phyloP scores from a whole-genome alignment of 805 yeast genomes.

The Debaryomyces maramus region DNA sequence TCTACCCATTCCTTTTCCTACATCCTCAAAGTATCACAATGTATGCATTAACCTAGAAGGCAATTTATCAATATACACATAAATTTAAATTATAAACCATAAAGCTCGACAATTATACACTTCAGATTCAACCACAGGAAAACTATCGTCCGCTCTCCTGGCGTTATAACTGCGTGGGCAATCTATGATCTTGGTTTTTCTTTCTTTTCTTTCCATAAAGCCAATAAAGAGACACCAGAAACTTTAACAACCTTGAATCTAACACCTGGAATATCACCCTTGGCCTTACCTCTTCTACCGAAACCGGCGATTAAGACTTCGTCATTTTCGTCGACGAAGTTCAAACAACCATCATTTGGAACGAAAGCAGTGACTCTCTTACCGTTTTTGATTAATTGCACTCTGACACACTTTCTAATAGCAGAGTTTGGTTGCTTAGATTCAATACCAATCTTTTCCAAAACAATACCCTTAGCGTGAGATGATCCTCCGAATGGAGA shows the following conservation, averaged over 20 bases:
- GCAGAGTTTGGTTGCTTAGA: conserved; percentile 99
- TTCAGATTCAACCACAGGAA: conserved; percentile 4
- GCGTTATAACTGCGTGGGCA: conserved; percentile 4
- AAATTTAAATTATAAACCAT: conserved; percentile 11
- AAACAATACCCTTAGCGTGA: conserved; percentile 99
- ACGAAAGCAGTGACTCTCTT: conserved; percentile 99
- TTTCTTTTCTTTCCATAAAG: conserved; percentile 99
- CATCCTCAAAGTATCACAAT: conserved; percentile 10
- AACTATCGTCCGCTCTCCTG: conserved; percentile 7
- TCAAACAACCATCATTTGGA: conserved; percentile 99
- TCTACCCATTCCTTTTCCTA: too few species aligned
- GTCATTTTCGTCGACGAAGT: conserved; percentile 99
- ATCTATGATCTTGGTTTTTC: conserved; percentile 99
- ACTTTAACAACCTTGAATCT: conserved; percentile 99
- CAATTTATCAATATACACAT: conserved; percentile 21
- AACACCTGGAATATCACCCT: conserved; percentile 99
- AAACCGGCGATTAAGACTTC: conserved; percentile 99
- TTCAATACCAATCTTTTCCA: conserved; percentile 99
- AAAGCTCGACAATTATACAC: conserved; percentile 5
- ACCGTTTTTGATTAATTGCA: conserved; percentile 99
- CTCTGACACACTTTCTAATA: conserved; percentile 99
- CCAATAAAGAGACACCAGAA: conserved; percentile 99
- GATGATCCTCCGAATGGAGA: conserved; percentile 99
- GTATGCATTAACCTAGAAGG: conserved; percentile 17
- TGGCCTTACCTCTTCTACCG: conserved; percentile 99